Percentiles rank a stretch among this genome's conserved stretches.
These are phyloP conservation scores for Tetrapyrgos nigripes DNA, from an alignment of 1,284 basidiomycete genomes.

Conservation along the genomic window DNA sequence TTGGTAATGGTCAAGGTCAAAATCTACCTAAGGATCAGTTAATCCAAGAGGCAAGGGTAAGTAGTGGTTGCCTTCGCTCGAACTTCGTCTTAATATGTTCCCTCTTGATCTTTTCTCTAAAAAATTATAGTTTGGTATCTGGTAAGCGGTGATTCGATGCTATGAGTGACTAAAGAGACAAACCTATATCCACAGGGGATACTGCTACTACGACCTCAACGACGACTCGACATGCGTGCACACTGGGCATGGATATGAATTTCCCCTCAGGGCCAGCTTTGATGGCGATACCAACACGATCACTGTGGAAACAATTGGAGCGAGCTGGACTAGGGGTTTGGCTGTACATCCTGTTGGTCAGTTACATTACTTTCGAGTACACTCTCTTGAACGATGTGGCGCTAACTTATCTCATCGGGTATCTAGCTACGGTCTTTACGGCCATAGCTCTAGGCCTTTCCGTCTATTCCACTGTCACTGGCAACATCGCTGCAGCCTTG, in stretches of 20 bases:
- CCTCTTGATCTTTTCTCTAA: background rate
- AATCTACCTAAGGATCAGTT: constrained; percentile 3
- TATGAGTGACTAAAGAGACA: constrained; percentile 8
- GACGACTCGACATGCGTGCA: constrained; percentile 52
- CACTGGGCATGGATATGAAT: constrained; percentile 57
- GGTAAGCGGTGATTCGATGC: background rate
- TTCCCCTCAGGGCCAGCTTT: constrained; percentile 37
- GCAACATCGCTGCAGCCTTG: constrained; percentile 47
- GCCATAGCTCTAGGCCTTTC: constrained; percentile 69
- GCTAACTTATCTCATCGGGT: background rate
- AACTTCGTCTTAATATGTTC: background rate
- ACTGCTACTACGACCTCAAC: constrained; percentile 55
- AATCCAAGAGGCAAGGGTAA: constrained; percentile 58
- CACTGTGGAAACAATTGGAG: constrained; percentile 48
- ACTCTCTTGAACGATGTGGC: background rate
- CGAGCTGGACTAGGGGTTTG: constrained; percentile 75
- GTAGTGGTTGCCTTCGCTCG: constrained; percentile 32
- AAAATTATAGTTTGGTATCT: constrained; percentile 1
- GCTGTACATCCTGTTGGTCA: constrained; percentile 76
- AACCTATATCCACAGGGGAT: constrained; percentile 48
- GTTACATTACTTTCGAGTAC: constrained; percentile 24
- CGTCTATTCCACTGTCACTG: constrained; percentile 61
- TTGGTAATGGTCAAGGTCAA: constrained; percentile 30
- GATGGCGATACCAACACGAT: constrained; percentile 27
- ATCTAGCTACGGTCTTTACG: constrained; percentile 65